A percentile compares a stretch with the other conserved stretches of the same genome.
Evolutionary conservation across 2,329 filamentous ascomycete genomes (phyloP).

Genomic region (Trichophyton equinum): DNA sequence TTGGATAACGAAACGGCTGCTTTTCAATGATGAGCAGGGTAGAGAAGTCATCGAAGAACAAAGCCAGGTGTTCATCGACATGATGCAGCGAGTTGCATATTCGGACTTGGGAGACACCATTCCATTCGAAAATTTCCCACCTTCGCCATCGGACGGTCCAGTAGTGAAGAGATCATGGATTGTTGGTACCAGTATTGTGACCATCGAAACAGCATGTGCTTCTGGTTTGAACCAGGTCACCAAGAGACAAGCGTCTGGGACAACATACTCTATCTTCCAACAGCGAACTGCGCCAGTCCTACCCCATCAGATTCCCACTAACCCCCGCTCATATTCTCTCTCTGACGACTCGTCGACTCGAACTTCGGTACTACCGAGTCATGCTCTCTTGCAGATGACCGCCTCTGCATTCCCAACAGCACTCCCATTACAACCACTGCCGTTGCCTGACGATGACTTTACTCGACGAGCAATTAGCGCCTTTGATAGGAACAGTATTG

Average conservation of each 20-base stretch:
- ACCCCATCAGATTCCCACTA: constrained; percentile 33
- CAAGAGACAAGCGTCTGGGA: constrained; percentile 40
- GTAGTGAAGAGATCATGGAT: constrained; percentile 38
- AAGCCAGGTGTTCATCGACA: constrained; percentile 83
- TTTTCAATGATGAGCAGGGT: constrained; percentile 63
- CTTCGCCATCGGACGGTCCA: constrained; percentile 30
- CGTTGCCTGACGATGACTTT: constrained; percentile 59
- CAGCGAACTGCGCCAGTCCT: constrained; percentile 35
- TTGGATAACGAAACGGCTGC: constrained; percentile 78
- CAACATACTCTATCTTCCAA: constrained; percentile 37
- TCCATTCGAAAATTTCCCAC: constrained; percentile 31
- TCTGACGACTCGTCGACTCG: constrained; percentile 25
- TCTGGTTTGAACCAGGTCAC: constrained; percentile 39
- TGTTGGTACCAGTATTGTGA: constrained; percentile 40
- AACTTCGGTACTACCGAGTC: constrained; percentile 34
- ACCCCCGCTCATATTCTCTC: constrained; percentile 29
- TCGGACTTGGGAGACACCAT: constrained; percentile 65
- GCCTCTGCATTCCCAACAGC: constrained; percentile 34
- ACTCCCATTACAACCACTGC: constrained; percentile 53
- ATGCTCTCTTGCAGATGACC: constrained; percentile 35
- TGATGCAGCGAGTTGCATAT: constrained; percentile 81
- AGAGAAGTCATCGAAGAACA: constrained; percentile 75
- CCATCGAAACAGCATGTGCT: constrained; percentile 36
- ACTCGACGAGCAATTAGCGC: constrained; percentile 61
- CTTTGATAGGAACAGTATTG: constrained; percentile 77